phyloP scores from a whole-genome alignment of 176 grass and related monocot species.

The sorghum (Sorghum bicolor) region DNA sequence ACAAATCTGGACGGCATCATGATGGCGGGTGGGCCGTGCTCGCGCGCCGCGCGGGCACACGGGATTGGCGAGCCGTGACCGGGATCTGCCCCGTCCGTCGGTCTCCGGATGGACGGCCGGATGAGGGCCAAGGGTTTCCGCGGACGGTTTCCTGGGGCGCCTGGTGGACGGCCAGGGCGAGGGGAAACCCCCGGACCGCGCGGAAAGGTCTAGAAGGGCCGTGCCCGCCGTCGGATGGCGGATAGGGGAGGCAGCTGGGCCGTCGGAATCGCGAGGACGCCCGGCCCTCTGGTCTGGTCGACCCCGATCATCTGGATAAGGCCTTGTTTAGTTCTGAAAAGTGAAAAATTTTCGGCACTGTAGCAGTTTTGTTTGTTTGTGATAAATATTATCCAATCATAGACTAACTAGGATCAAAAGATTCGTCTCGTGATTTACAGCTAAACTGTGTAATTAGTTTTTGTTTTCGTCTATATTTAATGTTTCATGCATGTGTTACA shows the following conservation, averaged over 20 bases:
- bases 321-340: too few relatives aligned
- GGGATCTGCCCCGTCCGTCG: not conserved
- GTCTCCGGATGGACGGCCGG: not conserved
- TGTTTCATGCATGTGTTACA: too few relatives aligned
- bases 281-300: not conserved
- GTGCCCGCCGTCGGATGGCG: slow-evolving; percentile 11
- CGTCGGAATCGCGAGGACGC: slow-evolving; percentile 7
- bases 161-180: not conserved
- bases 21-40: not conserved
- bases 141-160: not conserved
- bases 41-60: not conserved
- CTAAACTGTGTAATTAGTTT: too few relatives aligned
- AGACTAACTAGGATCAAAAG: too few relatives aligned
- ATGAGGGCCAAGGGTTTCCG: not conserved
- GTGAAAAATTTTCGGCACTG: too few relatives aligned
- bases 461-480: too few relatives aligned
- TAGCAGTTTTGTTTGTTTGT: too few relatives aligned
- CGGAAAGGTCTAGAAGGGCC: slow-evolving; percentile 23
- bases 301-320: slow-evolving; percentile 51
- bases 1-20: not conserved
- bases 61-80: not conserved
- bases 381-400: too few relatives aligned
- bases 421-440: too few relatives aligned
- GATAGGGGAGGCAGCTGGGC: not conserved
- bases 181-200: not conserved